Percentiles rank a stretch among this genome's conserved stretches.
Conservation (phyloP, 139 green algal species). For the Cymbomonas tetramitiformis region DNA sequence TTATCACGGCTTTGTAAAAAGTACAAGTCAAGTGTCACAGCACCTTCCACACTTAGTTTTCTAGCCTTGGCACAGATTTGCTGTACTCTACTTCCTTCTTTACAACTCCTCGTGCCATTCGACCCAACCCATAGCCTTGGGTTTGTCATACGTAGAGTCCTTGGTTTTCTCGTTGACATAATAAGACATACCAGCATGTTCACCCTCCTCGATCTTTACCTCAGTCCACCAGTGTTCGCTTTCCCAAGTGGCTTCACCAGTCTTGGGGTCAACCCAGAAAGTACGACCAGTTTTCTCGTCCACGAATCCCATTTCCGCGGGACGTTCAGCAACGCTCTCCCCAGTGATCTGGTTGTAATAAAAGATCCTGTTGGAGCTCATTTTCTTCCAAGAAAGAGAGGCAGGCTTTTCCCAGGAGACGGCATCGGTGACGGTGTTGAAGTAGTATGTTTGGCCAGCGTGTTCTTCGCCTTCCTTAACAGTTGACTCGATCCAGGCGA, state of each 20-base stretch:
- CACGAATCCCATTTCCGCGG: background rate
- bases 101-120: conserved; percentile 2
- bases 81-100: too few relatives aligned
- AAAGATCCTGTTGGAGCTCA: background rate
- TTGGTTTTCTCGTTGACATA: conserved; percentile 15
- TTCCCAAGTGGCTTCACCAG: conserved; percentile 1
- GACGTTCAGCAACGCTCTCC: background rate
- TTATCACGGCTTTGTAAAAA: too few relatives aligned
- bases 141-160: conserved; percentile 9
- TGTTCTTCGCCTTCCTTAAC: background rate
- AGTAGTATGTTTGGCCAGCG: conserved; percentile 2
- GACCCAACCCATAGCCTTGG: background rate
- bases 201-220: background rate
- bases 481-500: too few relatives aligned
- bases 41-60: too few relatives aligned
- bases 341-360: conserved; percentile 4
- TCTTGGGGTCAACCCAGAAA: conserved; percentile 8
- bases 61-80: too few relatives aligned
- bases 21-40: too few relatives aligned
- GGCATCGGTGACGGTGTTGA: conserved; percentile 3
- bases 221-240: conserved; percentile 9
- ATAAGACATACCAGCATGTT: background rate
- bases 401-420: conserved; percentile 6
- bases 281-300: conserved; percentile 6
- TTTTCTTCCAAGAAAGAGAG: background rate